Evolutionary conservation across 768 basidiomycete genomes (phyloP).

Genomic region (Symmetrospora coprosmae): DNA sequence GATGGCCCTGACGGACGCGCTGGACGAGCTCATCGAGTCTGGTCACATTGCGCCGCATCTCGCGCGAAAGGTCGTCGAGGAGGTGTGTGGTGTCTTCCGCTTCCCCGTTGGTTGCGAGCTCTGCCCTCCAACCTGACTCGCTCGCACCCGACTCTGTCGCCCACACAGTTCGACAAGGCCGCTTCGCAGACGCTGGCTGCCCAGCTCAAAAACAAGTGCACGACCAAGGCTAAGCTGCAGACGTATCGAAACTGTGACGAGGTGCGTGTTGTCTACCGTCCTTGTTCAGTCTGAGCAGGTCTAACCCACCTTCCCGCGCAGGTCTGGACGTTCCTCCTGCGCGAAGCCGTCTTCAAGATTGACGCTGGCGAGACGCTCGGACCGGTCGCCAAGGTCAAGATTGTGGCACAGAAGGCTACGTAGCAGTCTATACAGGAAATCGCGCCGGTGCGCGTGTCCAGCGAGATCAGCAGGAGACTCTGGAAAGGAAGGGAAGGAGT

Average conservation of each 20-base stretch:
- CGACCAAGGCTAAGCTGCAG: conserved; percentile 81
- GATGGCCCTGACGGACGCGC: conserved; percentile 89
- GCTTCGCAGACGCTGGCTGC: conserved; percentile 83
- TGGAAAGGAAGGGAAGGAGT: no score
- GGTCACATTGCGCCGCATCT: conserved; percentile 93
- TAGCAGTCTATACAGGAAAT: not conserved
- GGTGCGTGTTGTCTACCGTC: conserved; percentile 14
- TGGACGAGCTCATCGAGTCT: conserved; percentile 94
- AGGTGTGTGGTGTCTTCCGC: conserved; percentile 45
- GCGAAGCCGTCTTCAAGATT: conserved; percentile 87
- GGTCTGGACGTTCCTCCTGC: conserved; percentile 97
- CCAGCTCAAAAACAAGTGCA: conserved; percentile 87
- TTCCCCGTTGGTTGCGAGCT: not conserved
- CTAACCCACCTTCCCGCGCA: conserved; percentile 19
- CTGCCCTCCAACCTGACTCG: not conserved
- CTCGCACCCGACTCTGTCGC: not conserved
- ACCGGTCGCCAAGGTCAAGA: conserved; percentile 72
- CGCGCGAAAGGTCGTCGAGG: conserved; percentile 95
- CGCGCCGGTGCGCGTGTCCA: not conserved
- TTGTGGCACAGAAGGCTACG: conserved; percentile 80
- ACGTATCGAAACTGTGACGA: conserved; percentile 89
- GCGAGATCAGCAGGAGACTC: not conserved
- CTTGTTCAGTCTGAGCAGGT: not conserved
- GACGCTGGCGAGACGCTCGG: conserved; percentile 58
- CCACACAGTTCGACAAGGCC: conserved; percentile 97